Base-by-base conservation (phyloP, 192 early-diverging fungal genomes). In the Linnemannia elongata region DNA sequence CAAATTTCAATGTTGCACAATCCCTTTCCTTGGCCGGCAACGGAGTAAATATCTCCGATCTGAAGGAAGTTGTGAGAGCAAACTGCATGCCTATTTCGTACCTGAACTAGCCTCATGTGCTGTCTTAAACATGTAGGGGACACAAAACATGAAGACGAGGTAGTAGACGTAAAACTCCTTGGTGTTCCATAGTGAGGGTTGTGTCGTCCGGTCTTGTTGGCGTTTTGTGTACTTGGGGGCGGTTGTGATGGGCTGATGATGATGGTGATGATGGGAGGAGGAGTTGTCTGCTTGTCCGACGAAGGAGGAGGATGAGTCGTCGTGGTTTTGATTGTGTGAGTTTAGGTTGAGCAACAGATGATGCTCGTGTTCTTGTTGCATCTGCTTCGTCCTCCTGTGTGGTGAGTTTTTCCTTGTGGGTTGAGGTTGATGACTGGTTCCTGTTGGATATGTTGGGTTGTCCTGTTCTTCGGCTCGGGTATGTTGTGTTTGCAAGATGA, bases 141-240 rank as follows among this genome's bases (percentile, higher is more conserved):
- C 78, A 7, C 90, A 89, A 13, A 92, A 76, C 12, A 81, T 54
- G 76, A 96, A 93, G 27, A 90, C 76, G 18, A 93, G 63, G 77
- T 95, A 96, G 88, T 97, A 96, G 47, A 93, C 45, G 75, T 94
- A 94, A 89, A 97, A 97, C 86, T 97, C 96, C 41, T 76, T 44
- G 5, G 95, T 96, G 38, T 89, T 83, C 90, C 94, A 91, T 15
- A 91, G 86, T 33, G 95, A 92, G 4, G 92, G 89, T 18, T 84
- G 72, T 10, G 93, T 86, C n/a, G 79, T 81, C 63, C 79, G 42
- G n/a, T 87, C 85, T 55, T 80, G 78, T 4, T 13, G 70, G 4
- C 84, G 79, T 36, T 74, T 87, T 20, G 84, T 74, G 20, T 76
- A 70, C 30, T 71, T 55, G 22, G 71, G 75, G 45, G 38, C 55